Evolutionary conservation across 768 basidiomycete genomes (phyloP).

Genomic region (Brasilioporus rufonigricans): DNA sequence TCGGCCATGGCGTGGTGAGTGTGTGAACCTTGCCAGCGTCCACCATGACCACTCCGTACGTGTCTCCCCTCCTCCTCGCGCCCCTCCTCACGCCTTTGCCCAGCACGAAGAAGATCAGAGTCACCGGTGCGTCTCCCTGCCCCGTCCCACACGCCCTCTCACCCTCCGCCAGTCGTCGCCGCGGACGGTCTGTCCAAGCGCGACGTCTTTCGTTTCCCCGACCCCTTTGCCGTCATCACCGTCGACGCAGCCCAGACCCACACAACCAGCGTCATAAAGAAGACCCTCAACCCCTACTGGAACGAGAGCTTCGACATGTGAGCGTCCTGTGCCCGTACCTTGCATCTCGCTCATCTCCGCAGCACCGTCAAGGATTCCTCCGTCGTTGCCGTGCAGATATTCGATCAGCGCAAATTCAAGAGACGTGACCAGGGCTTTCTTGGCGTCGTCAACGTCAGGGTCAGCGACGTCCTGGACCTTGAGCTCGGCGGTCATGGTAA

Average conservation of each 20-base stretch:
- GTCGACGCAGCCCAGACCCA: conserved; percentile 98
- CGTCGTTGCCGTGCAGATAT: conserved; percentile 96
- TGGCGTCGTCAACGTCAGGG: conserved; percentile 94
- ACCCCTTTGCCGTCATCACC: conserved; percentile 97
- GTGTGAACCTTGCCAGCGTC: background rate
- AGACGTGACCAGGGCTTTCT: conserved; percentile 96
- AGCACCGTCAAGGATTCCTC: conserved; percentile 98
- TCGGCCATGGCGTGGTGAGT: too few relatives aligned
- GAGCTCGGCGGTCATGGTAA: conserved; percentile 91
- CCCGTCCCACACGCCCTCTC: background rate
- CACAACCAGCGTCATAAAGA: conserved; percentile 96
- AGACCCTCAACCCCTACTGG: conserved; percentile 94
- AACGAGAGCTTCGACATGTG: conserved; percentile 98
- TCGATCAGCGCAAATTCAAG: conserved; percentile 99
- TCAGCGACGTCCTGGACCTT: conserved; percentile 87
- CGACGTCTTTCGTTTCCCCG: conserved; percentile 93
- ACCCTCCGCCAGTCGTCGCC: conserved; percentile 71
- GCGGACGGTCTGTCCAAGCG: conserved; percentile 93
- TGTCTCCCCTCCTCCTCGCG: conserved; percentile 33
- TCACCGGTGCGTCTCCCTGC: conserved; percentile 54
- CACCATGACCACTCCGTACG: too few relatives aligned
- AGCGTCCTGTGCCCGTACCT: conserved; percentile 23
- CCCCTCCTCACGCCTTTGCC: conserved; percentile 14
- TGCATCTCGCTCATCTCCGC: conserved; percentile 3
- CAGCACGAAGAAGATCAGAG: conserved; percentile 71